These are phyloP conservation scores for Chaetomidium leptoderma DNA, from an alignment of 495 filamentous ascomycete genomes.

Conservation along the genomic window DNA sequence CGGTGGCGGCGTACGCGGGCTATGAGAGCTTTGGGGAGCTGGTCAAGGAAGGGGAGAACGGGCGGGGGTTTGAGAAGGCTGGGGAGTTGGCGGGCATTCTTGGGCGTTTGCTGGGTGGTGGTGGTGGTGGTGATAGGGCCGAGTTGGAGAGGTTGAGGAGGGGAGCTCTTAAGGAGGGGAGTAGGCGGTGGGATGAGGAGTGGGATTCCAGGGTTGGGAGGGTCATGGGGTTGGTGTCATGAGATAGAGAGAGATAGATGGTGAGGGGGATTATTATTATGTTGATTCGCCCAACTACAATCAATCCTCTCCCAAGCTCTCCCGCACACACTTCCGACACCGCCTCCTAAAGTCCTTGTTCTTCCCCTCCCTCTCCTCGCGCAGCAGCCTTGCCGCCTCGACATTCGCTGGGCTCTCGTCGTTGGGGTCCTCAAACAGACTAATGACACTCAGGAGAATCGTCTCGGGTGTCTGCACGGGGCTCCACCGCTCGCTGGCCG, in stretches of 20 bases:
- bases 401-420: constrained; percentile 94
- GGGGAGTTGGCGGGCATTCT: constrained; percentile 57
- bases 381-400: constrained; percentile 82
- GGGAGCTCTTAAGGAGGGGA: constrained; percentile 74
- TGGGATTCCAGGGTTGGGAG: constrained; percentile 78
- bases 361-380: constrained; percentile 64
- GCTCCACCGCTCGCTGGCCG: constrained; percentile 86
- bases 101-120: constrained; percentile 55
- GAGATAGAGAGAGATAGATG: not conserved
- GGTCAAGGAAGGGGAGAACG: constrained; percentile 80
- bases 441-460: constrained; percentile 88
- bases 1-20: constrained; percentile 76
- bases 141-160: constrained; percentile 59
- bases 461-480: constrained; percentile 98
- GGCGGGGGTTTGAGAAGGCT: constrained; percentile 68
- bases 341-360: constrained; percentile 69
- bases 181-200: constrained; percentile 85
- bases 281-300: not conserved
- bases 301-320: constrained; percentile 74
- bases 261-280: not conserved
- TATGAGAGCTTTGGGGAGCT: constrained; percentile 87
- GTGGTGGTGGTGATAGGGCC: constrained; percentile 33
- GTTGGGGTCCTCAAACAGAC: constrained; percentile 88
- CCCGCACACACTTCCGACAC: constrained; percentile 72
- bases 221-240: constrained; percentile 56